A percentile compares a stretch with the other conserved stretches of the same genome.
phyloP scores from a whole-genome alignment of 2,329 filamentous ascomycete genomes.

The Ascochyta rabiei region DNA sequence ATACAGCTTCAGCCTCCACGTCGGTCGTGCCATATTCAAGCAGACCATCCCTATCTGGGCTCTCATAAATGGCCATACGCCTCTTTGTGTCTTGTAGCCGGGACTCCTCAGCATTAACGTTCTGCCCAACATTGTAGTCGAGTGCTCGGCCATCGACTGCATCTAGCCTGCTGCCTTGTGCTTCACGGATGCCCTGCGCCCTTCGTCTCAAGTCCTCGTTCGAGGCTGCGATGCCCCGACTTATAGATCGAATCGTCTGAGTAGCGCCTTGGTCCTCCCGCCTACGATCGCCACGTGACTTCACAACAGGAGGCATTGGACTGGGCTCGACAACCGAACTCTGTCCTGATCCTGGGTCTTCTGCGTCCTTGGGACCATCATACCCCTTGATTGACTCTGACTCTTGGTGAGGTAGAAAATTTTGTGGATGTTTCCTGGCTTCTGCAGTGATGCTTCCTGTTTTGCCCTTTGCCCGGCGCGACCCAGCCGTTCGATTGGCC shows the following conservation, averaged over 20 bases:
- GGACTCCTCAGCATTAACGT: not conserved
- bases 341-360: no score
- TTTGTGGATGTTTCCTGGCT: no score
- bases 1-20: not conserved
- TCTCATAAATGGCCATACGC: no score
- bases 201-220: not conserved
- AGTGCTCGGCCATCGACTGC: not conserved
- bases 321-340: no score
- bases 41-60: no score
- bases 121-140: not conserved
- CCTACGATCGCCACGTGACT: not conserved
- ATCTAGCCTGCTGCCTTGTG: not conserved
- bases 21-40: not conserved
- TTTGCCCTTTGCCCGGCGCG: not conserved
- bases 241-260: not conserved
- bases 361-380: no score
- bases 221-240: not conserved
- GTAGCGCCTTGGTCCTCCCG: not conserved
- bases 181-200: not conserved
- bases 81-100: no score
- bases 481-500: not conserved
- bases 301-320: no score
- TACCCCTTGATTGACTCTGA: no score
- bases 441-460: not conserved
- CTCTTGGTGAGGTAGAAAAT: no score